Conservation (phyloP, 345 rosid species). For the Pelargonium nanum region DNA sequence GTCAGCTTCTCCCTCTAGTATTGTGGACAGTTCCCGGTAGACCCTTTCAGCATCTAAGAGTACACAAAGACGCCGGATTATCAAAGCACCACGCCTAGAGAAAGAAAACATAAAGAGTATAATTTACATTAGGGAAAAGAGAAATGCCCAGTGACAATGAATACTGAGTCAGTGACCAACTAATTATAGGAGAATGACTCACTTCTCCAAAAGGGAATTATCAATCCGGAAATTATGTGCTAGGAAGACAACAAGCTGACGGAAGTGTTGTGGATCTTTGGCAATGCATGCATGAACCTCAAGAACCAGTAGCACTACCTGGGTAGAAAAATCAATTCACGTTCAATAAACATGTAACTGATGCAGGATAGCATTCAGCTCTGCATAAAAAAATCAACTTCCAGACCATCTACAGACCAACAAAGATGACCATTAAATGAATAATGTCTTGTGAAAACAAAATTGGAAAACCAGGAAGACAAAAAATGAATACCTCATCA, state of each 20-base stretch:
- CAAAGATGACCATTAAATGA: not conserved
- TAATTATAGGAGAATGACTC: constrained; percentile 20
- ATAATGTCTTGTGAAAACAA: not conserved
- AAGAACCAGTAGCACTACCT: constrained; percentile 96
- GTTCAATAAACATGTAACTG: not conserved
- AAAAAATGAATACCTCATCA: constrained; percentile 51
- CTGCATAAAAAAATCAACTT: not conserved
- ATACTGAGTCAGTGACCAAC: not conserved
- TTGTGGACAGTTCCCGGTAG: constrained; percentile 76
- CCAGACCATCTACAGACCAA: not conserved
- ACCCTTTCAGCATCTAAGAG: constrained; percentile 94
- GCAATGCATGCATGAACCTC: constrained; percentile 99
- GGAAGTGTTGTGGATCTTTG: constrained; percentile 77
- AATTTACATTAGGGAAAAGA: constrained; percentile 9
- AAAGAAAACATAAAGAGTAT: constrained; percentile 7
- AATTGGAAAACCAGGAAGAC: not conserved
- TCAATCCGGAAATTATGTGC: constrained; percentile 83
- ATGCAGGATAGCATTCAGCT: not conserved
- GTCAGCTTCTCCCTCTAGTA: constrained; percentile 93
- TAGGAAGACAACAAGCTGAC: constrained; percentile 86
- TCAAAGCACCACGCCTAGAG: constrained; percentile 95
- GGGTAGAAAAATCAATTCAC: constrained; percentile 6
- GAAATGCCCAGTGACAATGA: constrained; percentile 3
- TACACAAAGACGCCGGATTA: constrained; percentile 83
- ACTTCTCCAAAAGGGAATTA: constrained; percentile 86